Conservation (phyloP, 2,329 filamentous ascomycete genomes). For the Magnaporthales sp. region DNA sequence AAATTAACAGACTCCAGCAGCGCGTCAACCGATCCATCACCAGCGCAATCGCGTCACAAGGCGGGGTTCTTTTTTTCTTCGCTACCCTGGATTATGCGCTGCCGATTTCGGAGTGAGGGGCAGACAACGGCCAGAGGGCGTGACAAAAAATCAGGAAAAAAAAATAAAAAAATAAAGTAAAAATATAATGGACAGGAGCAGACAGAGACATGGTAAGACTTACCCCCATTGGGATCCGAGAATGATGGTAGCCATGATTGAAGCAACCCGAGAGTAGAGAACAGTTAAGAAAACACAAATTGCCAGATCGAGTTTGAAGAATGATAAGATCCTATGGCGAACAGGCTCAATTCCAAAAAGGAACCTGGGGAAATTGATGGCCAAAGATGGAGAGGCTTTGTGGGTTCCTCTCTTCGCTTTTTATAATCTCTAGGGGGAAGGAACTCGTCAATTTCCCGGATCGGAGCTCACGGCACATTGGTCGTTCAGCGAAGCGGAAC, state of each 20-base stretch:
- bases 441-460: neutral
- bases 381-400: neutral
- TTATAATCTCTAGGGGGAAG: neutral
- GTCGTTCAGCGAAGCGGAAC: neutral
- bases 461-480: neutral
- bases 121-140: neutral
- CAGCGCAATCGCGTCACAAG: neutral
- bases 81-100: conserved; percentile 2
- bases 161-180: neutral
- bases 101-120: conserved; percentile 3
- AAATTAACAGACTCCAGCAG: neutral
- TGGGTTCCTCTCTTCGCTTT: neutral
- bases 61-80: neutral
- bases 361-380: neutral
- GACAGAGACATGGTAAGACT: conserved; percentile 16
- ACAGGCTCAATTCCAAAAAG: too few species aligned
- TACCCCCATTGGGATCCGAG: conserved; percentile 52
- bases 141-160: neutral
- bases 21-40: neutral
- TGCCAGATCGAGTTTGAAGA: neutral
- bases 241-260: conserved; percentile 42
- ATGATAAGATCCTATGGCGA: neutral
- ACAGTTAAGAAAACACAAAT: neutral
- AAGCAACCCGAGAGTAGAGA: neutral
- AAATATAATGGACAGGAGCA: neutral